phyloP scores from a whole-genome alignment of 108 stramenopile species.

The Skeletonema marinoi region DNA sequence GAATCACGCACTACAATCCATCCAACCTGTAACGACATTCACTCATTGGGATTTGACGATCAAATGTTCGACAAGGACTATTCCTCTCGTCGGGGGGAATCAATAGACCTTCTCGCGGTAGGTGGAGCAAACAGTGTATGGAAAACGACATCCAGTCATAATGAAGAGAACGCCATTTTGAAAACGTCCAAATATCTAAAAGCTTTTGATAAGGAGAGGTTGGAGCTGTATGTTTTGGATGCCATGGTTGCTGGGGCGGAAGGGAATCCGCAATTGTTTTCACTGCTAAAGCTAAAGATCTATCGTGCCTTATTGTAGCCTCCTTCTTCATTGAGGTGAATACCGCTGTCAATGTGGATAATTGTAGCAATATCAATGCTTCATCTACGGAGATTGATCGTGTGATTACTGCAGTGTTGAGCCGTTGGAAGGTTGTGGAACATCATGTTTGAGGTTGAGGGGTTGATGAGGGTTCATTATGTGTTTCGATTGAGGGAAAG shows the following conservation, averaged over 20 bases:
- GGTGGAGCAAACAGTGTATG: conserved; percentile 11
- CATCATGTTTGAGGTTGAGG: not conserved
- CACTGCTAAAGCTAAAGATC: conserved; percentile 1
- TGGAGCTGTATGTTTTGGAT: conserved; percentile 1
- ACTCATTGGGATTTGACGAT: conserved; percentile 2
- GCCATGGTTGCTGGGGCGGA: conserved; percentile 6
- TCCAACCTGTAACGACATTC: conserved; percentile 9
- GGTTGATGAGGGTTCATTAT: not conserved
- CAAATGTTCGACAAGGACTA: not conserved
- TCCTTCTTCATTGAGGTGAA: not conserved
- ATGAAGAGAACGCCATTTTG: not conserved
- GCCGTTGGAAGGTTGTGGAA: conserved; percentile 37
- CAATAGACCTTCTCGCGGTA: not conserved
- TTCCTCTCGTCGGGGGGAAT: not conserved
- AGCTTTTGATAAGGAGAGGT: not conserved
- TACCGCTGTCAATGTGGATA: not conserved
- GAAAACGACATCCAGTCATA: not conserved
- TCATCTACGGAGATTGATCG: conserved; percentile 26
- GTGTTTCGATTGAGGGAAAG: not conserved
- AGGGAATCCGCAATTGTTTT: not conserved
- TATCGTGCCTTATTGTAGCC: conserved; percentile 19
- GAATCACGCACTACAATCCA: not conserved
- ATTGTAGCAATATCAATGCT: not conserved
- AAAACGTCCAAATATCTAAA: not conserved
- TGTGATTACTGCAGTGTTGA: conserved; percentile 43